Base-by-base conservation (phyloP, 441 rosid species). In the Metrosideros polymorpha region DNA sequence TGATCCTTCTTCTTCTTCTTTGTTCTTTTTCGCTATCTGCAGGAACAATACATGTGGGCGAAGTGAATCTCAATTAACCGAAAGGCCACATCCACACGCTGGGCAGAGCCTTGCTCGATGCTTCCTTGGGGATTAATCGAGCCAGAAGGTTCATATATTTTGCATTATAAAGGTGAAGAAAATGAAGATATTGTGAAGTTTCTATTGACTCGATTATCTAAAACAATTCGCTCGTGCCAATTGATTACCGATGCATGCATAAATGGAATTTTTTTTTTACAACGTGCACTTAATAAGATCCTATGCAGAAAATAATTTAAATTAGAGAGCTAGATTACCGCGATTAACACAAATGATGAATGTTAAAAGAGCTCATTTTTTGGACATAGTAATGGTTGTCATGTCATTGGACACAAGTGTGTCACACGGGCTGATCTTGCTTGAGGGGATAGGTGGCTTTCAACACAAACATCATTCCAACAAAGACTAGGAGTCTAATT, bases 401-500 rank as follows among this genome's bases (percentile, higher is more conserved):
- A 83, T 52, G 84, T 51, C 59, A 54, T 83, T 83, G 84, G 57
- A 50, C 59, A 32, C 14, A 83, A 30, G 39, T 82, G n/a, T 24
- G 32, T 42, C 79, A 18, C 83, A 85, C 85, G 32, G 77, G 39
- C 12, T 47, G 53, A 47, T 50, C 56, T 85, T 79, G 54, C 22
- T 47, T 24, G 54, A 19, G 49, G 49, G 45, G 53, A 25, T 35
- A 17, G 66, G 14, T 86, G 57, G 50, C 82, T 43, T 47, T 29
- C 50, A 66, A 79, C 32, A 56, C 39, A 57, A 86, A 71, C 85
- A 86, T 86, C 57, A 82, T 83, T 66, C 90, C 91, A 88, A 86
- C 90, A 88, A 89, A 87, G 71, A 77, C 83, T 84, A 86, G 83
- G 39, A 88, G 84, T 87, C 87, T 88, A 87, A 53, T 83, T 35